A percentile compares a stretch with the other conserved stretches of the same genome.
phyloP scores from a whole-genome alignment of 306 rosid genomes.

The Chamaecrista fasciculata region DNA sequence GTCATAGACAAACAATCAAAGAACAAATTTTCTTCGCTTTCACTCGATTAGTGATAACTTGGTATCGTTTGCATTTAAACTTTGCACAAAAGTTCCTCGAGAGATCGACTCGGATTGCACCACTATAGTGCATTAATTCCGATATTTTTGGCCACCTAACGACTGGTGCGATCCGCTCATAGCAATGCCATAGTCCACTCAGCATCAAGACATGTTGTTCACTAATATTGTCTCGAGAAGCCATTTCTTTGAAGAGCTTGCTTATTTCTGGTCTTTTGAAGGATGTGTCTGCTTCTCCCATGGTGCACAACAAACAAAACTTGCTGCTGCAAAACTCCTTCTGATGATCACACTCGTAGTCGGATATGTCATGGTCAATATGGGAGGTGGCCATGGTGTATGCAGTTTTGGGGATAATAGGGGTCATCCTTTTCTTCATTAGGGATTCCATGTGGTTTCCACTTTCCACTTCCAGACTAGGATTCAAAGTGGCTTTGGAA shows the following conservation, averaged over 20 bases:
- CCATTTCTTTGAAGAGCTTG: background rate
- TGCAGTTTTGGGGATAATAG: background rate
- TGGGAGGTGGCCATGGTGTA: background rate
- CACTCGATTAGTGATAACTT: no score
- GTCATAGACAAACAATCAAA: no score
- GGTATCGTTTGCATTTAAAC: no score
- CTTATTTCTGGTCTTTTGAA: slow-evolving; percentile 7
- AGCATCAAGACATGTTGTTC: background rate
- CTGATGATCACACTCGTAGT: background rate
- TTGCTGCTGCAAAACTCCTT: background rate
- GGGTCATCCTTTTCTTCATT: background rate
- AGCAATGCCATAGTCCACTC: slow-evolving; percentile 15
- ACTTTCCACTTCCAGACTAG: background rate
- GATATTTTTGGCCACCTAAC: no score
- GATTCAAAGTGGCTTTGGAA: background rate
- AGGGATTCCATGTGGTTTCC: background rate
- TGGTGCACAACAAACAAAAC: background rate
- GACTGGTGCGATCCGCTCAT: no score
- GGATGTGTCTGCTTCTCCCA: background rate
- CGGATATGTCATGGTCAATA: background rate
- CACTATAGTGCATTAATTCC: no score
- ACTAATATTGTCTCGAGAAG: background rate
- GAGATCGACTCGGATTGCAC: no score
- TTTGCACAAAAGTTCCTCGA: no score
- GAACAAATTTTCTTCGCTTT: no score